phyloP scores from a whole-genome alignment of 202 grass and related monocot genomes.

The Carex sylvatica region DNA sequence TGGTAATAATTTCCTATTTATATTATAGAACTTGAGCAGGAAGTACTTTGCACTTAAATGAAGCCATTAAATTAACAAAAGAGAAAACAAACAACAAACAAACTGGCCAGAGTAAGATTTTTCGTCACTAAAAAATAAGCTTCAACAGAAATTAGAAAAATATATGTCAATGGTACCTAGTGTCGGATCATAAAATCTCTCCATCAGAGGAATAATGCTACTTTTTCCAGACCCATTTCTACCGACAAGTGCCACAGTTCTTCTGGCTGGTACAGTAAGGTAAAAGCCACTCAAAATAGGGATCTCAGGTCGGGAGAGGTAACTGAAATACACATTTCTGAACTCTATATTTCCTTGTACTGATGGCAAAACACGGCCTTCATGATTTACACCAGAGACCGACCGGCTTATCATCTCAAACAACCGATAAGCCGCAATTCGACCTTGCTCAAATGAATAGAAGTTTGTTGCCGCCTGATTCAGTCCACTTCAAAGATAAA shows the following conservation, averaged over 20 bases:
- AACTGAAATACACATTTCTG: constrained; percentile 99
- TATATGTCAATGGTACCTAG: constrained; percentile 55
- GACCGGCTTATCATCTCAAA: constrained; percentile 99
- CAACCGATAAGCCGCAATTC: constrained; percentile 94
- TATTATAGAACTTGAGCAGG: not conserved
- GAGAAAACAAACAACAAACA: not conserved
- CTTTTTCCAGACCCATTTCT: constrained; percentile 97
- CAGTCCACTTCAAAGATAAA: constrained; percentile 62
- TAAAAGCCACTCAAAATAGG: constrained; percentile 98
- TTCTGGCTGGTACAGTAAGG: constrained; percentile 90
- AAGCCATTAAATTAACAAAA: constrained; percentile 17
- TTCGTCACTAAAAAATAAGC: not conserved
- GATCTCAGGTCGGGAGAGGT: constrained; percentile 94
- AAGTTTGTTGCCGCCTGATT: constrained; percentile 99
- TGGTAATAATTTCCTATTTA: not conserved
- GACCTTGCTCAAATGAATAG: constrained; percentile 96
- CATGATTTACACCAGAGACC: constrained; percentile 69
- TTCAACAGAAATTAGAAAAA: constrained; percentile 19
- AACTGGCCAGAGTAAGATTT: not conserved
- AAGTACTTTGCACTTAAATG: not conserved
- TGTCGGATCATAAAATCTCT: constrained; percentile 98
- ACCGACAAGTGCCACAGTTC: constrained; percentile 97
- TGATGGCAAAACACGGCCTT: constrained; percentile 60
- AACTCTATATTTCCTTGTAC: constrained; percentile 98
- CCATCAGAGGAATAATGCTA: constrained; percentile 99